Conservation (phyloP, 1,284 basidiomycete species). For the Trametes hirsuta region DNA sequence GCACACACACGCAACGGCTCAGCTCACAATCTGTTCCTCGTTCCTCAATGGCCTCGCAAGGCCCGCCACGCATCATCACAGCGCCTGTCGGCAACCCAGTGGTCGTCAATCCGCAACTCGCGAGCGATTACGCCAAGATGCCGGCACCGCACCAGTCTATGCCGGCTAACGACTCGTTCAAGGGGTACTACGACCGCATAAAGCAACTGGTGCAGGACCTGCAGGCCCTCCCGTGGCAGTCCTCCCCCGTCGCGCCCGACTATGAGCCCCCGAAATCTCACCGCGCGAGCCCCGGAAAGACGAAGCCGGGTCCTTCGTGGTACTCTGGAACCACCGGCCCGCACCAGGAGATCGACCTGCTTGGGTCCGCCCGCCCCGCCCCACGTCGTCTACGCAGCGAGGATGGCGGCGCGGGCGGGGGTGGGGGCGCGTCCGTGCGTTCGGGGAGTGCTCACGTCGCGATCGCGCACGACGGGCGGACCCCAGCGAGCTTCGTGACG, state of each 20-base stretch:
- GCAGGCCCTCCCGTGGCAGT: slow-evolving; percentile 38
- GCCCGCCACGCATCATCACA: slow-evolving; percentile 22
- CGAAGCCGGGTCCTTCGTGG: slow-evolving; percentile 35
- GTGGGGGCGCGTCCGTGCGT: slow-evolving; percentile 2
- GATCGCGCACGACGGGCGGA: slow-evolving; percentile 18
- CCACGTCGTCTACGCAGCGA: slow-evolving; percentile 16
- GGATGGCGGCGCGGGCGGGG: slow-evolving; percentile 5
- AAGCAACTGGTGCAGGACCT: slow-evolving; percentile 36
- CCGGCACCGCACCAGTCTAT: slow-evolving; percentile 23
- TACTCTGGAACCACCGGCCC: slow-evolving; percentile 28
- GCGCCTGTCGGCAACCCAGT: slow-evolving; percentile 9
- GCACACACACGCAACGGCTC: slow-evolving; percentile 8
- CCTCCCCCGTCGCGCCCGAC: slow-evolving; percentile 33
- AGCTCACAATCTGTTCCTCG: slow-evolving; percentile 3
- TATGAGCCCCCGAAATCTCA: slow-evolving; percentile 32
- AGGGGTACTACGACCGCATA: slow-evolving; percentile 34
- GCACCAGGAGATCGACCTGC: slow-evolving; percentile 37
- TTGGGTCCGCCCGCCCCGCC: slow-evolving; percentile 22
- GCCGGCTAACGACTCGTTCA: slow-evolving; percentile 32
- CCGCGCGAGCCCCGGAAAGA: slow-evolving; percentile 28
- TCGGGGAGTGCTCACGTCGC: slow-evolving; percentile 10
- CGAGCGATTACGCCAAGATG: slow-evolving; percentile 41
- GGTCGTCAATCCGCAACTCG: slow-evolving; percentile 27
- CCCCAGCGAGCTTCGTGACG: slow-evolving; percentile 26
- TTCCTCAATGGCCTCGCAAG: not conserved